These are phyloP conservation scores for Colletotrichum plurivorum DNA, from an alignment of 2,329 filamentous ascomycete species.

Conservation along the genomic window DNA sequence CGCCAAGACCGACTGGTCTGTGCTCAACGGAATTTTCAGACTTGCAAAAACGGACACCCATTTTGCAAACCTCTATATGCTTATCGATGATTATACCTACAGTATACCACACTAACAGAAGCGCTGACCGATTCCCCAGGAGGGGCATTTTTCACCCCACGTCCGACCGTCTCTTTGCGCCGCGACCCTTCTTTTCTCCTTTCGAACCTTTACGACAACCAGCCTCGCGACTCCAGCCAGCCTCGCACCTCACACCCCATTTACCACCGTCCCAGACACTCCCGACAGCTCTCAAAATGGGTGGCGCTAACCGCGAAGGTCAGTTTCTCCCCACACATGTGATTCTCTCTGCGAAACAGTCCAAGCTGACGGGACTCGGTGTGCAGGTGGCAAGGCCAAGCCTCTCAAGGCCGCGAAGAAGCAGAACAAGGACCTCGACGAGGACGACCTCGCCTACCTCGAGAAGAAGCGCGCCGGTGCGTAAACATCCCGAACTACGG, in stretches of 20 bases:
- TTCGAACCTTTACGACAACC: slow-evolving; percentile 14
- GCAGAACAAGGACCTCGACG: slow-evolving; percentile 84
- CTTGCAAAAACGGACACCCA: too few species aligned
- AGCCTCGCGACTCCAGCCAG: slow-evolving; percentile 24
- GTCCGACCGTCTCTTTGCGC: slow-evolving; percentile 24
- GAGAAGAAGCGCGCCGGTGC: slow-evolving; percentile 88
- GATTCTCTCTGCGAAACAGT: too few species aligned
- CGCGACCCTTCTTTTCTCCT: slow-evolving; percentile 12
- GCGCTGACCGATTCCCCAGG: slow-evolving; percentile 32
- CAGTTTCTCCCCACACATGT: slow-evolving; percentile 32
- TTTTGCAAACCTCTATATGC: too few species aligned
- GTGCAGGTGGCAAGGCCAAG: slow-evolving; percentile 83
- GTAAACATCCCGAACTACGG: too few species aligned
- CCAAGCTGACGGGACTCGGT: slow-evolving; percentile 13
- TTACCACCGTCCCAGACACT: slow-evolving; percentile 13
- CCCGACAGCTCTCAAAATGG: slow-evolving; percentile 49
- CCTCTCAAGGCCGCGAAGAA: slow-evolving; percentile 93
- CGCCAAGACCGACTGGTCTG: too few species aligned
- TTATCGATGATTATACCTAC: too few species aligned
- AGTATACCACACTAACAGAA: slow-evolving; percentile 9
- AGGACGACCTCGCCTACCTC: slow-evolving; percentile 86
- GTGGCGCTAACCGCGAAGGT: slow-evolving; percentile 57
- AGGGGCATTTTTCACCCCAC: slow-evolving; percentile 43
- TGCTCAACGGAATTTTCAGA: too few species aligned
- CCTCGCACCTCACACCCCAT: slow-evolving; percentile 26